Evolutionary conservation across 2,329 filamentous ascomycete species (phyloP).

Genomic region (Fusarium temperatum): DNA sequence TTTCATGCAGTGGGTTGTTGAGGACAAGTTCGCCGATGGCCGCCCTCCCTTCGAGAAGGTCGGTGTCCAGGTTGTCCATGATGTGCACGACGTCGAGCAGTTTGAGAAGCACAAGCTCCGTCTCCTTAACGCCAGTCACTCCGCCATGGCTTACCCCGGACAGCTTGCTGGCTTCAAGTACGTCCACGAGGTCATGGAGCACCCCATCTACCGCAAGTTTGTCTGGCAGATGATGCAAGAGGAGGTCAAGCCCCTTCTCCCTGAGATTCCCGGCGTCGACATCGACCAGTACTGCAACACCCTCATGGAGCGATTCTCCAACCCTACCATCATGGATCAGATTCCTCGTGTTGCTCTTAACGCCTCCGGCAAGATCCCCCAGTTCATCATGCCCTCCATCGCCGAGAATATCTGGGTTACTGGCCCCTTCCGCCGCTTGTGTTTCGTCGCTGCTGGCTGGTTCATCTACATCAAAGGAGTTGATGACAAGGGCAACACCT

Average conservation of each 20-base stretch:
- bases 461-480: constrained; percentile 62
- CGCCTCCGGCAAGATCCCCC: constrained; percentile 63
- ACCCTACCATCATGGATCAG: constrained; percentile 65
- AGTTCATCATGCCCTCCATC: constrained; percentile 60
- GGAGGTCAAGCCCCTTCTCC: constrained; percentile 62
- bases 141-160: constrained; percentile 60
- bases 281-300: constrained; percentile 63
- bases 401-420: constrained; percentile 57
- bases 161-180: constrained; percentile 62
- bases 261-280: constrained; percentile 59
- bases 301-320: constrained; percentile 63
- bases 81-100: constrained; percentile 62
- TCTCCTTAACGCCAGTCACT: constrained; percentile 63
- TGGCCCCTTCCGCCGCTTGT: constrained; percentile 57
- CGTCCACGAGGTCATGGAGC: constrained; percentile 62
- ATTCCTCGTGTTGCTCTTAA: constrained; percentile 61
- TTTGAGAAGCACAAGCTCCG: constrained; percentile 67
- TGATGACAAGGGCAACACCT: constrained; percentile 56
- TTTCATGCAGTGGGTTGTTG: constrained; percentile 65
- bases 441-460: constrained; percentile 59
- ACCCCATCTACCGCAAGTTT: constrained; percentile 57
- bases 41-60: constrained; percentile 62
- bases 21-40: constrained; percentile 61
- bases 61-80: constrained; percentile 60
- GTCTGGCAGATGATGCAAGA: constrained; percentile 65